A percentile compares a stretch with the other conserved stretches of the same genome.
Evolutionary conservation across 2,329 filamentous ascomycete species (phyloP).

Genomic region (Ophiocordyceps camponoti-floridani): DNA sequence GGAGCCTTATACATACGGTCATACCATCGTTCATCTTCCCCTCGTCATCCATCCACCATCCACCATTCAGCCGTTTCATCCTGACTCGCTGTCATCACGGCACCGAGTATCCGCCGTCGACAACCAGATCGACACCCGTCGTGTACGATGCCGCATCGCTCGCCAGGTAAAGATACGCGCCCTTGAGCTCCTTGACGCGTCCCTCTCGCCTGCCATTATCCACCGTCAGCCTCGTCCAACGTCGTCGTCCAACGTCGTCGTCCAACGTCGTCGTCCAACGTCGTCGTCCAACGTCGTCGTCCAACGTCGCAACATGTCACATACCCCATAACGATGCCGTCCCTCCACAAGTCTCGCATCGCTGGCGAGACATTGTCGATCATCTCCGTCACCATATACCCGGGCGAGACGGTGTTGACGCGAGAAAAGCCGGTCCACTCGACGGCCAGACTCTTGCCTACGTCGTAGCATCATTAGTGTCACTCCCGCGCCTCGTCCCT

Average conservation of each 20-base stretch:
- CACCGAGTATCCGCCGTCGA: constrained; percentile 56
- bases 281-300: no score
- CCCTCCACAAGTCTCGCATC: constrained; percentile 55
- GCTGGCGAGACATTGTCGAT: constrained; percentile 45
- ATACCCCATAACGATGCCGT: constrained; percentile 63
- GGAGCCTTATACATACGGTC: no score
- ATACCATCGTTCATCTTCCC: no score
- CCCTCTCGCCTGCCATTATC: constrained; percentile 40
- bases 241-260: no score
- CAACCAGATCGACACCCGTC: constrained; percentile 54
- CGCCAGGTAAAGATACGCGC: constrained; percentile 64
- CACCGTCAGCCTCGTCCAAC: neutral
- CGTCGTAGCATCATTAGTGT: no score
- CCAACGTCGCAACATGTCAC: no score
- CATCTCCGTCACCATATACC: constrained; percentile 61
- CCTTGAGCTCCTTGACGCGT: constrained; percentile 58
- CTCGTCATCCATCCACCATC: no score
- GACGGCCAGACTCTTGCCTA: constrained; percentile 45
- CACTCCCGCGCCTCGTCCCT: neutral
- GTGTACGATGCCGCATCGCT: constrained; percentile 72
- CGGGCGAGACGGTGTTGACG: constrained; percentile 54
- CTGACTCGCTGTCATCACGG: constrained; percentile 16
- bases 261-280: neutral
- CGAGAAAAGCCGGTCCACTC: constrained; percentile 64
- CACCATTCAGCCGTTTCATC: no score